These are phyloP conservation scores for Penicillium sclerotiorum DNA, from an alignment of 2,329 filamentous ascomycete genomes.

Conservation along the genomic window DNA sequence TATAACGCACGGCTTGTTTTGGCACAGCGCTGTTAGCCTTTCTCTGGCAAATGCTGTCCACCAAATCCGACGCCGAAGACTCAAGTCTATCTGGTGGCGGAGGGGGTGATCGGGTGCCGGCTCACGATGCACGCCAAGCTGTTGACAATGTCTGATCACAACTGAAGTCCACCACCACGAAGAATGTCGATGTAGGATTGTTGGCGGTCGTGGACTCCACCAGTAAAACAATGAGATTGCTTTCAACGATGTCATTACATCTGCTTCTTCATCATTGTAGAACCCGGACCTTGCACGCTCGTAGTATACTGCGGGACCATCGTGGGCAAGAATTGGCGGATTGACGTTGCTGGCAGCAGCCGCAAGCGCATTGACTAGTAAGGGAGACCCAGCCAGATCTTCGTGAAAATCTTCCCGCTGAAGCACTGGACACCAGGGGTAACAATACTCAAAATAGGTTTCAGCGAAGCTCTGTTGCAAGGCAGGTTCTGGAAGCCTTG, in stretches of 20 bases:
- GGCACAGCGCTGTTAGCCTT: slow-evolving; percentile 46
- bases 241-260: slow-evolving; percentile 40
- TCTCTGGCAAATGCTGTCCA: slow-evolving; percentile 49
- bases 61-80: slow-evolving; percentile 45
- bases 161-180: slow-evolving; percentile 53
- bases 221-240: slow-evolving; percentile 49
- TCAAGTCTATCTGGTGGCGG: slow-evolving; percentile 22
- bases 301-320: slow-evolving; percentile 44
- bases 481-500: slow-evolving; percentile 22
- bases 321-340: slow-evolving; percentile 45
- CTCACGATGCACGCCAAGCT: slow-evolving; percentile 49
- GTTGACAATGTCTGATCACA: slow-evolving; percentile 48
- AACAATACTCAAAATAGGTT: slow-evolving; percentile 49
- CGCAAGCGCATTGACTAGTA: slow-evolving; percentile 37
- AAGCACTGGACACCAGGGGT: slow-evolving; percentile 48
- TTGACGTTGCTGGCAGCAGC: slow-evolving; percentile 47
- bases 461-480: slow-evolving; percentile 47
- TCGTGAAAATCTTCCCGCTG: slow-evolving; percentile 34
- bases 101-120: slow-evolving; percentile 25
- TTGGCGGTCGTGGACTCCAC: slow-evolving; percentile 46
- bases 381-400: slow-evolving; percentile 29
- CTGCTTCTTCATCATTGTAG: slow-evolving; percentile 45
- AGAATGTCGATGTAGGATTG: slow-evolving; percentile 43
- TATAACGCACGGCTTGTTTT: slow-evolving; percentile 49
- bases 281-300: slow-evolving; percentile 45